These are phyloP conservation scores for Postia placenta DNA, from an alignment of 768 basidiomycete genomes.

Conservation along the genomic window DNA sequence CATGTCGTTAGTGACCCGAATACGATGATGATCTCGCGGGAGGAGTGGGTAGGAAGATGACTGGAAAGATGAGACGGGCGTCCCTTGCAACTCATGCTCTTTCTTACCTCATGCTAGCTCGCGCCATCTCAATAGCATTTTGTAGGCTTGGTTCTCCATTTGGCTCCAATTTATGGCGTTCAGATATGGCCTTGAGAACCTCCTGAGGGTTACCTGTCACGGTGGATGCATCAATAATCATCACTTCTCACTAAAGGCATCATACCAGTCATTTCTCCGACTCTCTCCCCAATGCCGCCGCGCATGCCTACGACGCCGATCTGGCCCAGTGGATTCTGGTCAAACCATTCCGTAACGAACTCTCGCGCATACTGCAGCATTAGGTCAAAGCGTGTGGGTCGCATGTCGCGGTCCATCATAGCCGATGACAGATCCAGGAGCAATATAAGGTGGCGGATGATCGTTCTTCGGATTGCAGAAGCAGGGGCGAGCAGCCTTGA, in stretches of 20 bases:
- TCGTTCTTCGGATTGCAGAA: conserved; percentile 84
- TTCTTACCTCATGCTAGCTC: conserved; percentile 80
- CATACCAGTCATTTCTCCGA: conserved; percentile 90
- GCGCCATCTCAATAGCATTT: conserved; percentile 96
- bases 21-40: conserved; percentile 89
- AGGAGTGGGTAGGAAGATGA: conserved; percentile 96
- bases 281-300: conserved; percentile 82
- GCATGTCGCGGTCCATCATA: conserved; percentile 95
- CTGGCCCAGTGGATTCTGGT: conserved; percentile 97
- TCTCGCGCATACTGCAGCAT: conserved; percentile 86
- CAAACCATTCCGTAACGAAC: conserved; percentile 96
- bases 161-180: conserved; percentile 86
- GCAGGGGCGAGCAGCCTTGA: conserved; percentile 73
- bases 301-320: conserved; percentile 93
- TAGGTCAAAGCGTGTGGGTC: conserved; percentile 89
- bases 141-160: conserved; percentile 92
- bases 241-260: background rate
- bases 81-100: background rate
- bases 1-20: conserved; percentile 96
- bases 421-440: conserved; percentile 87
- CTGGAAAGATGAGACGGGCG: conserved; percentile 33
- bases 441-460: conserved; percentile 92
- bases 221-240: background rate
- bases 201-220: conserved; percentile 88
- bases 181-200: conserved; percentile 78